phyloP scores from a whole-genome alignment of 1,284 basidiomycete species.

The Ganoderma lucidum region DNA sequence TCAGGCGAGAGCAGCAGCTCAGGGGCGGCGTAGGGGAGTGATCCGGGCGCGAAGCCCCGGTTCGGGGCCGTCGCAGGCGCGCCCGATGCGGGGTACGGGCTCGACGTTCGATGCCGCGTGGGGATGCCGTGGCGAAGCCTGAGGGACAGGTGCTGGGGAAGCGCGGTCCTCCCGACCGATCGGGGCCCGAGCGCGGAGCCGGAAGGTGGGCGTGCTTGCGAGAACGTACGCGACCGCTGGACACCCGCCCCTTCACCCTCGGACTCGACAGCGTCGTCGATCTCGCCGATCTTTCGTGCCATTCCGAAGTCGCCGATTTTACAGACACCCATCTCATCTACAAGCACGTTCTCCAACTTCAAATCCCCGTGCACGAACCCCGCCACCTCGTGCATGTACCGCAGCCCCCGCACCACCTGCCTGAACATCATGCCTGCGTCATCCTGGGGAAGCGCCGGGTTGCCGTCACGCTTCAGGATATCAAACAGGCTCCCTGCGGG shows the following conservation, averaged over 20 bases:
- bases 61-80: slow-evolving; percentile 37
- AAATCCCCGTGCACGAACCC: slow-evolving; percentile 90
- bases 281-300: slow-evolving; percentile 66
- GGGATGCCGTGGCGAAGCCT: slow-evolving; percentile 47
- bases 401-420: slow-evolving; percentile 87
- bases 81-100: slow-evolving; percentile 52
- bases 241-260: slow-evolving; percentile 43
- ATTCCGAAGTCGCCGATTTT: slow-evolving; percentile 89
- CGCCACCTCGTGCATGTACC: slow-evolving; percentile 86
- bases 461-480: slow-evolving; percentile 78
- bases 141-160: slow-evolving; percentile 45
- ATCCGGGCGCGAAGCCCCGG: slow-evolving; percentile 77
- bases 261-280: slow-evolving; percentile 29
- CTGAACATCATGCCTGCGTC: slow-evolving; percentile 90
- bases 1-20: slow-evolving; percentile 65
- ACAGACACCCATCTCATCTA: slow-evolving; percentile 85
- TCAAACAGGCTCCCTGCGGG: slow-evolving; percentile 89
- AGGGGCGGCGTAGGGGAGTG: slow-evolving; percentile 90
- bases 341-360: slow-evolving; percentile 96
- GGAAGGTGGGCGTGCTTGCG: slow-evolving; percentile 27
- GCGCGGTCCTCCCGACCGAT: slow-evolving; percentile 34
- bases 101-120: slow-evolving; percentile 65
- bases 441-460: slow-evolving; percentile 70
- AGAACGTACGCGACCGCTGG: slow-evolving; percentile 33
- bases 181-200: slow-evolving; percentile 7